Evolutionary conservation across 495 filamentous ascomycete genomes (phyloP), one percentile per base, ranked within the genome.

Genomic region (Xylaria grammica): DNA sequence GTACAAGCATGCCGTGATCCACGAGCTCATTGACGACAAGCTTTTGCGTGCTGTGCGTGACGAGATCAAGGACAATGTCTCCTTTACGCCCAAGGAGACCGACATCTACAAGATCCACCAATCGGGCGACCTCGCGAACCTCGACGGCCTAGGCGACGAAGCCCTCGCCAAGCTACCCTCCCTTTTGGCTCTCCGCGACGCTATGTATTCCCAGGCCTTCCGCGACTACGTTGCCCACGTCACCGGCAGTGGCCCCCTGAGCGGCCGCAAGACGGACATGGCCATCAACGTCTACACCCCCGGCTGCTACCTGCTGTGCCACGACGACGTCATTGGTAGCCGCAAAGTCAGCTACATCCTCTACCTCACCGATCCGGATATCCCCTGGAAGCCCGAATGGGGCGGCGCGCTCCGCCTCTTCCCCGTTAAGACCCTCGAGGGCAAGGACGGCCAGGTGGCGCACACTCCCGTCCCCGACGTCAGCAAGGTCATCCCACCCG

Each of bases 61-160:
- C 65, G 95, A 99, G 81, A 93, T 98, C 74, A 87, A 90, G 76
- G 81, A 86, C 51, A 92, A 95, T 70, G 87, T 99, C 64, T 87
- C 89, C 72, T 99, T 99, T 79, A 97, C 95, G 51, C 94, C 93
- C 67, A 99, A 99, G 79, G 95, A 99, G 75, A 99, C 95, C 62
- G 96, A 99, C 77, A 98, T 99, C 78, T 99, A 99, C 83, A 97
- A 95, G 77, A 97, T 98, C 74, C 94, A 97, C 83, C 95, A 98
- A 78, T 97, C 94, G 30, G 95, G 95, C 59, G 95, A 99, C 74
- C 84, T 99, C 19, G 96, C 95, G 9, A 99, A 99, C 74, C 88
- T 99, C 46, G 93, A 97, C 77, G 95, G 95, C 4, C 83, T 99
- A 7, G 91, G 96, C 57, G 87, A 92, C 71, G 85, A 89, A 0